A percentile compares a stretch with the other conserved stretches of the same genome.
Conservation (phyloP, 2,329 filamentous ascomycete genomes). For the Arthroderma sp. region DNA sequence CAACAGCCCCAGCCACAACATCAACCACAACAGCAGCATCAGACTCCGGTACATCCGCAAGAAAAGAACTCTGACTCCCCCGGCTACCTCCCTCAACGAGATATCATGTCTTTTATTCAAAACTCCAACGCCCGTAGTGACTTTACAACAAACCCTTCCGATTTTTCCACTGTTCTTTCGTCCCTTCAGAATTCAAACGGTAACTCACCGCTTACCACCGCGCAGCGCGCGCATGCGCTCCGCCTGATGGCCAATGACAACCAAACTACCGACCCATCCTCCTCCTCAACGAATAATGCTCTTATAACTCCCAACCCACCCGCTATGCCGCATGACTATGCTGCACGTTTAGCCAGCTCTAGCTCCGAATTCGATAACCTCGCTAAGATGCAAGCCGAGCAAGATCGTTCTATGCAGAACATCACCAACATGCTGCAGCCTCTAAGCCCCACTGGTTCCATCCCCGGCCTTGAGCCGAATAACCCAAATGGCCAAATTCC, state of each 20-base stretch:
- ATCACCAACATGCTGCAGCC: slow-evolving; percentile 63
- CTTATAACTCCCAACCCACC: slow-evolving; percentile 43
- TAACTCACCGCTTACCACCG: slow-evolving; percentile 30
- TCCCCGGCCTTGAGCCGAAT: slow-evolving; percentile 48
- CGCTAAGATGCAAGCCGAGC: slow-evolving; percentile 63
- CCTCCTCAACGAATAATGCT: slow-evolving; percentile 38
- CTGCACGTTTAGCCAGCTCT: slow-evolving; percentile 46
- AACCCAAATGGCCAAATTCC: slow-evolving; percentile 25
- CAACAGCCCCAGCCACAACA: slow-evolving; percentile 6
- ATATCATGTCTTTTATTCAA: slow-evolving; percentile 38
- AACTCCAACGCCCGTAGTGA: slow-evolving; percentile 33
- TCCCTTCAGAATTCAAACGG: slow-evolving; percentile 31
- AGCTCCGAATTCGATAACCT: slow-evolving; percentile 66
- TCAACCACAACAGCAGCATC: not conserved
- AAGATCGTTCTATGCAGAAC: slow-evolving; percentile 62
- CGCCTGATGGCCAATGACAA: slow-evolving; percentile 36
- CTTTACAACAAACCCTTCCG: slow-evolving; percentile 24
- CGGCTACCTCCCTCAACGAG: slow-evolving; percentile 21
- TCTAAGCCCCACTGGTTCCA: slow-evolving; percentile 63
- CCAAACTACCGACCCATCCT: slow-evolving; percentile 28
- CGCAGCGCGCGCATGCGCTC: slow-evolving; percentile 35
- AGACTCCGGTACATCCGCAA: slow-evolving; percentile 6
- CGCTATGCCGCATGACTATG: slow-evolving; percentile 38
- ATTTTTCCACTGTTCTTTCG: slow-evolving; percentile 34
- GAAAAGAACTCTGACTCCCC: slow-evolving; percentile 6